A percentile compares a stretch with the other conserved stretches of the same genome.
Conservation (phyloP, 805 yeast genomes). For the Priceomyces fermenticarens region DNA sequence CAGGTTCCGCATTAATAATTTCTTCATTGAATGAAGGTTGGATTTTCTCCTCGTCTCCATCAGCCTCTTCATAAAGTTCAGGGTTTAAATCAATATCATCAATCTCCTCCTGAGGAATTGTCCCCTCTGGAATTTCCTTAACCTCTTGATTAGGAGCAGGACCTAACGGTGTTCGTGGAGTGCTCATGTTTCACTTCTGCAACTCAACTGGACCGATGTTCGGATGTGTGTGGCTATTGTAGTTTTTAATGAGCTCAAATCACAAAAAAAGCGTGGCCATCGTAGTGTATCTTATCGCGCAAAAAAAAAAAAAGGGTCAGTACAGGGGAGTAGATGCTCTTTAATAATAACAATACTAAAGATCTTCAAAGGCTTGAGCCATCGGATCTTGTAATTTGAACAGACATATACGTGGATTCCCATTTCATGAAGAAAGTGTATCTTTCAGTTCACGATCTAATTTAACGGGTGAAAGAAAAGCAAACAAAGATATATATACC, state of each 20-base stretch:
- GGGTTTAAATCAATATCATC: constrained; percentile 39
- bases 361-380: background rate
- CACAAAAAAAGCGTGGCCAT: no score
- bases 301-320: no score
- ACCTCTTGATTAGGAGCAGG: constrained; percentile 35
- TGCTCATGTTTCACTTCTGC: constrained; percentile 7
- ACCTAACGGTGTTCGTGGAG: constrained; percentile 35
- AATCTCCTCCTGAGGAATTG: constrained; percentile 14
- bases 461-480: no score
- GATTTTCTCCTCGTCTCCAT: constrained; percentile 8
- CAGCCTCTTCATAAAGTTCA: constrained; percentile 29
- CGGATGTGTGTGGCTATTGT: constrained; percentile 1
- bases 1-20: no score
- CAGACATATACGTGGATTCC: background rate
- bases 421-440: no score
- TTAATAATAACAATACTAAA: background rate
- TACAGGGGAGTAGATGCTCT: background rate
- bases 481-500: no score
- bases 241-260: no score
- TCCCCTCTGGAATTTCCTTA: constrained; percentile 20
- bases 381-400: background rate
- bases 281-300: no score
- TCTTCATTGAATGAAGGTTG: no score
- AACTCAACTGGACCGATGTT: constrained; percentile 2
- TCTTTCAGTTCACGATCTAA: no score